Evolutionary conservation across 805 yeast genomes (phyloP).

Genomic region (Wickerhamomyces bovis): DNA sequence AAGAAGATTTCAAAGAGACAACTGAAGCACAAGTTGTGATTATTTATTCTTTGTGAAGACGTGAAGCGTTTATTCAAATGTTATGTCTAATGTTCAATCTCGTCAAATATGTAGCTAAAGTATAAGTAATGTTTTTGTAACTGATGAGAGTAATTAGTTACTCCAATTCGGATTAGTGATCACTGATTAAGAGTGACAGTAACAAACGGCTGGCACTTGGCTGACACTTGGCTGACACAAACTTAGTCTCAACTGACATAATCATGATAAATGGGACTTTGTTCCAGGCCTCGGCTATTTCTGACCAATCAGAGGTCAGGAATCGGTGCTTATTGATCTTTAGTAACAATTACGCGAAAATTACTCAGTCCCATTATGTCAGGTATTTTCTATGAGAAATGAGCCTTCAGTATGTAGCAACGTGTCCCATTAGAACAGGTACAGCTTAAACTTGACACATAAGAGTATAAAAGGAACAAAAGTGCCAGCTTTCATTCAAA

Average conservation of each 20-base stretch:
- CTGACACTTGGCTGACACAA: neutral
- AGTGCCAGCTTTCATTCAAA: neutral
- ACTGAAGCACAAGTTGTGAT: conserved; percentile 55
- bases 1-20: conserved; percentile 45
- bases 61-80: too few relatives aligned
- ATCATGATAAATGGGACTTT: neutral
- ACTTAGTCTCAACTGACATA: neutral
- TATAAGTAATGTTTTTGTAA: too few relatives aligned
- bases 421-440: neutral
- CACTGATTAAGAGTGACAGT: too few relatives aligned
- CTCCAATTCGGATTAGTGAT: too few relatives aligned
- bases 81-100: too few relatives aligned
- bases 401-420: neutral
- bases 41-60: too few relatives aligned
- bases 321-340: neutral
- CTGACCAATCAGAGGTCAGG: neutral
- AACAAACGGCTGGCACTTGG: too few relatives aligned
- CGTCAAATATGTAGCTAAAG: too few relatives aligned
- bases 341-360: neutral
- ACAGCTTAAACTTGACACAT: neutral
- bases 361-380: neutral
- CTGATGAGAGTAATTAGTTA: too few relatives aligned
- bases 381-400: neutral
- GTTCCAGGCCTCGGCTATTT: neutral
- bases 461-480: neutral